Evolutionary conservation across 768 basidiomycete genomes (phyloP).

Genomic region (Kwoniella dejecticola): DNA sequence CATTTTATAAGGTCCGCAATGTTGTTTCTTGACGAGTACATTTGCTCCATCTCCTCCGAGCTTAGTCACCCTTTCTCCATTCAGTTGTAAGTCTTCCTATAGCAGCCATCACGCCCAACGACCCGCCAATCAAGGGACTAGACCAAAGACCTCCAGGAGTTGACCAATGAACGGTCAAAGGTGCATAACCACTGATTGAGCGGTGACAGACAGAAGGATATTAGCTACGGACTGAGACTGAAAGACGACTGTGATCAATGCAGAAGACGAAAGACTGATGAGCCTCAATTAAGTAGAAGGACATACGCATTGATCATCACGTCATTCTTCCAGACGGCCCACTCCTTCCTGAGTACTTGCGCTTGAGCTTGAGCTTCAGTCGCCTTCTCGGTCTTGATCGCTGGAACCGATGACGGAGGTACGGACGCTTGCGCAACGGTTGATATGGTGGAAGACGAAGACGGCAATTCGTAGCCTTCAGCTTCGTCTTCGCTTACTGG

Average conservation of each 20-base stretch:
- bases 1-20: too few species aligned
- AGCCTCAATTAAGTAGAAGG: too few species aligned
- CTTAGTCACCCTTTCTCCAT: conserved; percentile 30
- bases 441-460: too few species aligned
- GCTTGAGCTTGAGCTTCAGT: too few species aligned
- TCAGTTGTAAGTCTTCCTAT: conserved; percentile 31
- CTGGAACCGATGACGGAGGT: too few species aligned
- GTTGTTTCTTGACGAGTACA: too few species aligned
- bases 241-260: too few species aligned
- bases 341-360: conserved; percentile 30
- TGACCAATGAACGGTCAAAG: conserved; percentile 54
- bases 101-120: conserved; percentile 40
- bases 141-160: conserved; percentile 48
- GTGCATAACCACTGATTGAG: conserved; percentile 48
- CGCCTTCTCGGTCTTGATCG: too few species aligned
- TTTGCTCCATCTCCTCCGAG: too few species aligned
- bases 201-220: neutral
- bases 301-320: conserved; percentile 39
- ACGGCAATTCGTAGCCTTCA: conserved; percentile 46
- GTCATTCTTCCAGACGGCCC: conserved; percentile 36
- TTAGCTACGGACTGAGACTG: too few species aligned
- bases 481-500: conserved; percentile 30
- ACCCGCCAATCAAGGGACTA: conserved; percentile 34
- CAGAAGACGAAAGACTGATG: too few species aligned
- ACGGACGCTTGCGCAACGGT: too few species aligned